phyloP scores from a whole-genome alignment of 2,329 filamentous ascomycete species.

The Apiospora rasikravindrae region DNA sequence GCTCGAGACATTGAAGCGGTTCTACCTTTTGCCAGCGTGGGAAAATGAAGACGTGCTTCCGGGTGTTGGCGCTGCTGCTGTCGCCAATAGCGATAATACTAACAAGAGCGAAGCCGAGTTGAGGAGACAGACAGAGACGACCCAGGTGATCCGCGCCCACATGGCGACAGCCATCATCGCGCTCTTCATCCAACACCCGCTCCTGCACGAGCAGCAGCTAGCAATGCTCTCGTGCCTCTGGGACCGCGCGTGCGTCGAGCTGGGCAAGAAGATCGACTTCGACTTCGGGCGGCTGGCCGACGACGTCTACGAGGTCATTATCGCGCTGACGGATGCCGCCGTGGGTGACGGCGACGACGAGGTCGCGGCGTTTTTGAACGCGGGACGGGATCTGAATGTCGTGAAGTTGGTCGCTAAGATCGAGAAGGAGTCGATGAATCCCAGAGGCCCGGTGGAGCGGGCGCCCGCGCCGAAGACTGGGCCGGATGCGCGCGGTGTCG shows the following conservation, averaged over 20 bases:
- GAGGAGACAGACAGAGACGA: not conserved
- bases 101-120: not conserved
- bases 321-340: not conserved
- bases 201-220: not conserved
- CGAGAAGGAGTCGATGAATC: not conserved
- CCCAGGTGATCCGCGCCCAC: not conserved
- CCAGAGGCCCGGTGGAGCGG: not conserved
- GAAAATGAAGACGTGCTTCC: not conserved
- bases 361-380: not conserved
- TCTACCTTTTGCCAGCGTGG: not conserved
- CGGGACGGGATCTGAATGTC: not conserved
- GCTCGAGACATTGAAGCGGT: not conserved
- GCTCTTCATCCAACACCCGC: not conserved
- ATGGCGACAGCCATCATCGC: not conserved
- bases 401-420: not conserved
- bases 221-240: not conserved
- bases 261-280: not conserved
- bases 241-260: not conserved
- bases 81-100: not conserved
- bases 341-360: not conserved
- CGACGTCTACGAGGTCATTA: conserved; percentile 1
- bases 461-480: not conserved
- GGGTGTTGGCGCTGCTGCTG: not conserved
- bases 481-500: not conserved
- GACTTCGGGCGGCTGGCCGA: conserved; percentile 6